phyloP scores from a whole-genome alignment of 2,329 filamentous ascomycete genomes.

The Aspergillus cejpii region DNA sequence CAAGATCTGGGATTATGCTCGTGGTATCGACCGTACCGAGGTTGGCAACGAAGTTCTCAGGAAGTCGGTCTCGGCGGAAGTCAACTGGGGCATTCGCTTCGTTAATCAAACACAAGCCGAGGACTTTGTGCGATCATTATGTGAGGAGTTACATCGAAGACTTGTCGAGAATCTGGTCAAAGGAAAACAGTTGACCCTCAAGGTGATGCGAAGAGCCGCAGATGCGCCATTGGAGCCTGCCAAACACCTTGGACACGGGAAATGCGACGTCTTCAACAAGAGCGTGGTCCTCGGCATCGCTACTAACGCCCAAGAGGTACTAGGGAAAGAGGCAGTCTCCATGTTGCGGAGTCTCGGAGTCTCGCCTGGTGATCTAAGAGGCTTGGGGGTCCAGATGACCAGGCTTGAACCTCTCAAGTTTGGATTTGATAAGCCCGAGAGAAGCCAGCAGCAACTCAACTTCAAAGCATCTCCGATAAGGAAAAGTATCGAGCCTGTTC shows the following conservation, averaged over 20 bases:
- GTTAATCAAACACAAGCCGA: conserved; percentile 87
- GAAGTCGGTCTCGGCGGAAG: conserved; percentile 93
- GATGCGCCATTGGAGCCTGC: conserved; percentile 86
- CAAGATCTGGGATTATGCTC: conserved; percentile 81
- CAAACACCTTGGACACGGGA: conserved; percentile 91
- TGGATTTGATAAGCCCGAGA: conserved; percentile 51
- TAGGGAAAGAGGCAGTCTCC: conserved; percentile 77
- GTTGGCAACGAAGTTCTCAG: conserved; percentile 78
- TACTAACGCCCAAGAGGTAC: conserved; percentile 63
- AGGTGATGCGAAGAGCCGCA: conserved; percentile 80
- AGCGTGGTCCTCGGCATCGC: conserved; percentile 74
- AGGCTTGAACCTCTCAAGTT: conserved; percentile 74
- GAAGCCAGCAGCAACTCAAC: conserved; percentile 70
- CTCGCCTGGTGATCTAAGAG: conserved; percentile 85
- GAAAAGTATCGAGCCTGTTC: conserved; percentile 17
- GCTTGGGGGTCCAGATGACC: conserved; percentile 86
- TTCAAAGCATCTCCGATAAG: conserved; percentile 52
- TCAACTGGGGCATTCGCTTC: conserved; percentile 97
- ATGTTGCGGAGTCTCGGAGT: conserved; percentile 76
- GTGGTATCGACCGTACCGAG: conserved; percentile 77
- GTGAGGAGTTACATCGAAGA: conserved; percentile 73
- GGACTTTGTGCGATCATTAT: conserved; percentile 79
- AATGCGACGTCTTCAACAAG: conserved; percentile 91
- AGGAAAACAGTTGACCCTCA: conserved; percentile 83
- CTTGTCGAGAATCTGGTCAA: conserved; percentile 77